Conservation (phyloP, 148 eudicot species). For the Heliamphora exappendiculata region DNA sequence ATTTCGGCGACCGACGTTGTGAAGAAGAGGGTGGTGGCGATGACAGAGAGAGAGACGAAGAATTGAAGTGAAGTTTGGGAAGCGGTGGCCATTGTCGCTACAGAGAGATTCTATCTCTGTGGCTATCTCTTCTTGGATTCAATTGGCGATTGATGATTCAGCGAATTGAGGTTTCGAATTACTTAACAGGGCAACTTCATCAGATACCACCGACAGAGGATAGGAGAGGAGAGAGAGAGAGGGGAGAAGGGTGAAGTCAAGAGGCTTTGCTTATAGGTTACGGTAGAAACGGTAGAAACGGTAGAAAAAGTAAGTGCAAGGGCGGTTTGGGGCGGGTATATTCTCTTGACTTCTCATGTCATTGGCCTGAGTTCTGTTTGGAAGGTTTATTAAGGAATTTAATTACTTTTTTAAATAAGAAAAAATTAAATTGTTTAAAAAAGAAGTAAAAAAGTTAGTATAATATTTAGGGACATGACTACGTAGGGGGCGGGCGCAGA, state of each 20-base stretch:
- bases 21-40: slow-evolving; percentile 12
- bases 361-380: too few species aligned
- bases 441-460: too few species aligned
- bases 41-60: slow-evolving; percentile 2
- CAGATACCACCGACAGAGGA: neutral
- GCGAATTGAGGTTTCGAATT: too few species aligned
- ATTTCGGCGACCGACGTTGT: slow-evolving; percentile 23
- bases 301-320: neutral
- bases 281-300: too few species aligned
- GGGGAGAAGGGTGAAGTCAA: neutral
- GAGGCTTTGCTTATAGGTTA: neutral
- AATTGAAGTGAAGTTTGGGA: slow-evolving; percentile 3
- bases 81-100: slow-evolving; percentile 7
- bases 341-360: too few species aligned
- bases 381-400: too few species aligned
- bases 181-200: neutral
- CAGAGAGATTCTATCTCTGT: neutral
- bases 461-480: too few species aligned
- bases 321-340: too few species aligned
- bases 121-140: neutral
- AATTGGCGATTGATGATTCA: neutral
- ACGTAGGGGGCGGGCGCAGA: too few species aligned
- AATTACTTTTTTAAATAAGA: too few species aligned
- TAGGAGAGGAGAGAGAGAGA: too few species aligned
- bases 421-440: too few species aligned